Evolutionary conservation across 2,329 filamentous ascomycete genomes (phyloP), one percentile per base, ranked within the genome.

Genomic region (Dothiorella sarmentorum): DNA sequence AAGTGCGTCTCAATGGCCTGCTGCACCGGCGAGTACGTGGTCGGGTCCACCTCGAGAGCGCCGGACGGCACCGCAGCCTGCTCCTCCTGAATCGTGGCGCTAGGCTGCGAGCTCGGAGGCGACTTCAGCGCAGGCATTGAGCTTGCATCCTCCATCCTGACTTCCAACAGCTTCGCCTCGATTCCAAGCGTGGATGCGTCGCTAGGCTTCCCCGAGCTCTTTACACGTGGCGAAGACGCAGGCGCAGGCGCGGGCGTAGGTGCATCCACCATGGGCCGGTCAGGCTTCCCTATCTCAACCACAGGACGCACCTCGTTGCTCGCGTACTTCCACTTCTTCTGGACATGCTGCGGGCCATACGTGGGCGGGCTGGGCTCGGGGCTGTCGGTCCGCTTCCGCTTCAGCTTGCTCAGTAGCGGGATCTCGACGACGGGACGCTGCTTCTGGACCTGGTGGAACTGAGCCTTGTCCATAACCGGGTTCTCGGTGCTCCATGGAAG

Each of bases 1-100:
- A 97, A 88, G 74, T 97, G 89, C 62, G 91, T 86, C 69, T 91
- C 87, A 69, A 97, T 88, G 33, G 83, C 82, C 66, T 92, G 86
- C 69, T 85, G 85, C 63, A 88, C 82, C 60, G 77, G 78, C 35
- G 72, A 86, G 76, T 65, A 82, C 62, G 63, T 76, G 68, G 62
- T 65, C 63, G 40, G 61, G 61, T 52, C 58, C 61, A 56, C 44
- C 58, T 63, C 43, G 38, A 44, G 35, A 15, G 37, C 24, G 40
- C 10, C 44, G 5, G 49, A 26, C 22, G 49, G 26, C 24, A 38
- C 37, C 33, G 37, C 52, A 10, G 37, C 24, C 11, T 17, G 26
- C 43, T 51, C 37, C 27, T 58, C 35, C 62, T 68, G 59, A 56
- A 63, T 66, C 29, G 68, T 63, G 35, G 65, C 66, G 62, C 68